These are phyloP conservation scores for Cyclostephanos tholiformis DNA, from an alignment of 108 stramenopile species.

Conservation along the genomic window DNA sequence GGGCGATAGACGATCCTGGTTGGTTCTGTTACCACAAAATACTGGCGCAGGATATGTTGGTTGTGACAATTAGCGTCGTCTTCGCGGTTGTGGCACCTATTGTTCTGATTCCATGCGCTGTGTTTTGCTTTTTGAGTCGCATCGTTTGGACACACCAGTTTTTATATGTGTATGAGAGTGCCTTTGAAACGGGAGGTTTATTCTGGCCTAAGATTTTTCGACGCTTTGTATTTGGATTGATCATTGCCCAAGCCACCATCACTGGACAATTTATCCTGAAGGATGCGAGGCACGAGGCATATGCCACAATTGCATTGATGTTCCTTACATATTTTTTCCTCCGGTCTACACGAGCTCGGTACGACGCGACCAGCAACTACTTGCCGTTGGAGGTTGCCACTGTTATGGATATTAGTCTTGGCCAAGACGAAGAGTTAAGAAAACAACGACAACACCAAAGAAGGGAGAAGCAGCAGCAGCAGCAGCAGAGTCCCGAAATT, in stretches of 20 bases:
- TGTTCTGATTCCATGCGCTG: slow-evolving; percentile 79
- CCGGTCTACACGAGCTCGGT: slow-evolving; percentile 79
- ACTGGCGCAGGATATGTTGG: slow-evolving; percentile 91
- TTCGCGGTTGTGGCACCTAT: slow-evolving; percentile 92
- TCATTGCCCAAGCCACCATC: slow-evolving; percentile 90
- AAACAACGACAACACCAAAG: slow-evolving; percentile 17
- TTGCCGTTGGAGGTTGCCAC: slow-evolving; percentile 89
- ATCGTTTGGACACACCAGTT: slow-evolving; percentile 94
- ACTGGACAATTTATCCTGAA: slow-evolving; percentile 92
- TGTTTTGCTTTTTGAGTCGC: slow-evolving; percentile 80
- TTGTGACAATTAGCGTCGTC: slow-evolving; percentile 86
- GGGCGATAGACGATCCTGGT: slow-evolving; percentile 89
- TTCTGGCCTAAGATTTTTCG: slow-evolving; percentile 94
- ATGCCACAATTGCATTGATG: slow-evolving; percentile 88
- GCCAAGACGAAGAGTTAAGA: slow-evolving; percentile 69
- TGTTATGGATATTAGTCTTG: slow-evolving; percentile 86
- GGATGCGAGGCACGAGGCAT: slow-evolving; percentile 85
- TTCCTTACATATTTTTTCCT: slow-evolving; percentile 86
- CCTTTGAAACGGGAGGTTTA: slow-evolving; percentile 91
- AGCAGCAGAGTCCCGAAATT: slow-evolving; percentile 17
- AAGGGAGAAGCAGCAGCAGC: slow-evolving; percentile 32
- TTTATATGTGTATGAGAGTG: slow-evolving; percentile 89
- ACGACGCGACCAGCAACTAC: slow-evolving; percentile 82
- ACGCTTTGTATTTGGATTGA: slow-evolving; percentile 86
- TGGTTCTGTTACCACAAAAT: slow-evolving; percentile 94